A percentile compares a stretch with the other conserved stretches of the same genome.
Evolutionary conservation across 2,329 filamentous ascomycete species (phyloP).

Genomic region (Fusarium sp.): DNA sequence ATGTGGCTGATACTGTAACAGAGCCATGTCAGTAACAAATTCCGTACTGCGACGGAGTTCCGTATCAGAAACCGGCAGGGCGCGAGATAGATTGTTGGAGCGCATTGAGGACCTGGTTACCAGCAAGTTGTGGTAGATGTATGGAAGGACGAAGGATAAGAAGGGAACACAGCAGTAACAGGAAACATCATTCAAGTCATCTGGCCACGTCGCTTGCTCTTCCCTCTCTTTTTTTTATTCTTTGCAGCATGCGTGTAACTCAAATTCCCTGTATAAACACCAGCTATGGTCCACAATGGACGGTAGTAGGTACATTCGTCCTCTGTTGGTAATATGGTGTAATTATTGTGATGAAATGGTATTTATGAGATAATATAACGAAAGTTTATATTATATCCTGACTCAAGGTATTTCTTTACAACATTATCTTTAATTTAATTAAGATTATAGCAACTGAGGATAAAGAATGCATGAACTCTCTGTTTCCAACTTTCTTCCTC

Average conservation of each 20-base stretch:
- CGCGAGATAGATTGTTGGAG: slow-evolving; percentile 23
- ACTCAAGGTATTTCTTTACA: no score
- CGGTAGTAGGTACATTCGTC: neutral
- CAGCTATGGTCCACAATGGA: no score
- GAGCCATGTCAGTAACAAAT: neutral
- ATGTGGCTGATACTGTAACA: slow-evolving; percentile 27
- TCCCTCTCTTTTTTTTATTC: neutral
- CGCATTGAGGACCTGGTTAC: slow-evolving; percentile 1
- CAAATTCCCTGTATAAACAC: neutral
- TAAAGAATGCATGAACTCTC: neutral
- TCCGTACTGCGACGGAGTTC: neutral
- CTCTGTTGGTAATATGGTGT: neutral
- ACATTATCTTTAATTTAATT: no score
- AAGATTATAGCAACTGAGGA: no score
- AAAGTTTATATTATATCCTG: no score
- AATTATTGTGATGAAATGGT: no score
- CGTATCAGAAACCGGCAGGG: neutral
- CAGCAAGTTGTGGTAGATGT: slow-evolving; percentile 2
- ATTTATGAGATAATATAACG: no score
- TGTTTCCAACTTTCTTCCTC: neutral
- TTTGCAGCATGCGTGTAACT: slow-evolving; percentile 9
- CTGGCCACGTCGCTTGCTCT: slow-evolving; percentile 10
- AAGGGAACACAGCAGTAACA: slow-evolving; percentile 10
- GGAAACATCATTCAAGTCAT: slow-evolving; percentile 3
- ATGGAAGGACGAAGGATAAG: slow-evolving; percentile 8